phyloP scores from a whole-genome alignment of 495 filamentous ascomycete genomes.

The Cercophora sp. region DNA sequence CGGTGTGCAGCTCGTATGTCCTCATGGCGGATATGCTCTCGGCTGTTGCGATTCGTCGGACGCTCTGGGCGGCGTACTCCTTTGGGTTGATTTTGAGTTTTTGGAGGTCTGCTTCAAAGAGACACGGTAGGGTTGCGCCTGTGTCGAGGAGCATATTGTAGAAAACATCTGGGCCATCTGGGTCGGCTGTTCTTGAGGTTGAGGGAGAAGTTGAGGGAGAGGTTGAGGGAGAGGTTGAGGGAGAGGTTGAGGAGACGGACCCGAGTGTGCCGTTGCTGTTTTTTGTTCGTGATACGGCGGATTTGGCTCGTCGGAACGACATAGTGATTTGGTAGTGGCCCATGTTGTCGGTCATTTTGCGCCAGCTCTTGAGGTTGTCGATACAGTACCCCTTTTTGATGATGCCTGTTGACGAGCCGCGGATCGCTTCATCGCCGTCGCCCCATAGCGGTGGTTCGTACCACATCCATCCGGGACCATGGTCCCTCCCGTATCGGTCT shows the following conservation, averaged over 20 bases:
- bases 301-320: not conserved
- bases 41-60: conserved; percentile 21
- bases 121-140: conserved; percentile 41
- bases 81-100: conserved; percentile 29
- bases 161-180: conserved; percentile 13
- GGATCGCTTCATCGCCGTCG: too few species aligned
- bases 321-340: conserved; percentile 24
- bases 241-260: not conserved
- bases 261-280: not conserved
- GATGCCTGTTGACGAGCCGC: conserved; percentile 1
- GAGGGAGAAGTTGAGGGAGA: not conserved
- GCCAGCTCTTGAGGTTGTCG: conserved; percentile 15
- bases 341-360: conserved; percentile 12
- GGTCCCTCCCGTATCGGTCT: conserved; percentile 31
- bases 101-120: conserved; percentile 33
- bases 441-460: conserved; percentile 47
- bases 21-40: conserved; percentile 10
- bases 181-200: conserved; percentile 1
- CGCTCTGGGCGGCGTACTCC: conserved; percentile 38
- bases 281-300: not conserved
- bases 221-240: not conserved
- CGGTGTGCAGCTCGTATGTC: conserved; percentile 42
- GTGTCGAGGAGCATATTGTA: conserved; percentile 38
- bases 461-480: conserved; percentile 49
- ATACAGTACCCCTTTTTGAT: conserved; percentile 30